phyloP scores from a whole-genome alignment of 2,329 filamentous ascomycete species.

The Pseudogymnoascus sp. region DNA sequence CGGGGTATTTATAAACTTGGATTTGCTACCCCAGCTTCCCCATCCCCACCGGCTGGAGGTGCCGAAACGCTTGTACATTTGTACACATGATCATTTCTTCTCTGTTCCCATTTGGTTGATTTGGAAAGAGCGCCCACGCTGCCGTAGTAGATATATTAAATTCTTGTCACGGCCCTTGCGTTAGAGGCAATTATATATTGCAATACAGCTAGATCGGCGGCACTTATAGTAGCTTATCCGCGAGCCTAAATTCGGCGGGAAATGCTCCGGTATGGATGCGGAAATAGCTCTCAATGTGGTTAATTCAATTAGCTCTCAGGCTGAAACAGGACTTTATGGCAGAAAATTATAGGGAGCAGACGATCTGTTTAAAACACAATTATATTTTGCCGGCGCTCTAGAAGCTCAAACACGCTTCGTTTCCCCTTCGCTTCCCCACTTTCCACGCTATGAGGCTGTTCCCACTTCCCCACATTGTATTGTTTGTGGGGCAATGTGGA shows the following conservation, averaged over 20 bases:
- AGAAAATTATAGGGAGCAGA: neutral
- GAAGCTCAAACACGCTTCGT: neutral
- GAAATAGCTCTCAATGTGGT: neutral
- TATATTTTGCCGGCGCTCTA: neutral
- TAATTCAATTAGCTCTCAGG: neutral
- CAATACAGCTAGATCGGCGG: neutral
- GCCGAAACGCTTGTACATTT: slow-evolving; percentile 16
- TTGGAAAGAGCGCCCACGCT: slow-evolving; percentile 23
- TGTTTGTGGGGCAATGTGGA: neutral
- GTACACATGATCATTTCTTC: slow-evolving; percentile 14
- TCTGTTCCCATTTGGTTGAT: slow-evolving; percentile 11
- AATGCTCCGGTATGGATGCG: neutral
- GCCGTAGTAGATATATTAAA: slow-evolving; percentile 24
- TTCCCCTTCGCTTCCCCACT: slow-evolving; percentile 2
- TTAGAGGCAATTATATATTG: slow-evolving; percentile 2
- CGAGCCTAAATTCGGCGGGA: slow-evolving; percentile 4
- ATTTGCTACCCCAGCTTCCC: slow-evolving; percentile 19
- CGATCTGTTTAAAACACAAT: neutral
- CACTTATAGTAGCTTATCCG: slow-evolving; percentile 1
- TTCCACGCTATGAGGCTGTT: neutral
- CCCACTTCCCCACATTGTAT: slow-evolving; percentile 6
- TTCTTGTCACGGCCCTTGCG: slow-evolving; percentile 13
- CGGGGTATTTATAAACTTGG: slow-evolving; percentile 25
- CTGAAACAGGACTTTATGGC: neutral
- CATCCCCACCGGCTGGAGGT: slow-evolving; percentile 17